A percentile compares a stretch with the other conserved stretches of the same genome.
phyloP scores from a whole-genome alignment of 1,284 basidiomycete genomes.

The Polyporus tsugae region DNA sequence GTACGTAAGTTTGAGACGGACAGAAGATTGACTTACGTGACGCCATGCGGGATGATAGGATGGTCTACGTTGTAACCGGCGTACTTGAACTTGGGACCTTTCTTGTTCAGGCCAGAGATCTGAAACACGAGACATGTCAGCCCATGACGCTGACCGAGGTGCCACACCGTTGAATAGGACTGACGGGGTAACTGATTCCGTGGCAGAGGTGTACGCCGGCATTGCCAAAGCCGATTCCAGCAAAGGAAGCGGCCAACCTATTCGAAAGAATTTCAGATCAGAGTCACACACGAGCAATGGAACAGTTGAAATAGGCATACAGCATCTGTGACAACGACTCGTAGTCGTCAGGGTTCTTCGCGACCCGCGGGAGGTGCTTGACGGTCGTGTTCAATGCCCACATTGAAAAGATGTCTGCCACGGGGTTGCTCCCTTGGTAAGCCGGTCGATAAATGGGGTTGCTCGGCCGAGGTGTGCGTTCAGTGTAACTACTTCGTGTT shows the following conservation, averaged over 20 bases:
- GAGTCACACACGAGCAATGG: neutral
- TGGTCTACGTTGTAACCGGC: constrained; percentile 83
- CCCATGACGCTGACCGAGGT: neutral
- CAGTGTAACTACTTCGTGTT: constrained; percentile 70
- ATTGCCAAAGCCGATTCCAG: constrained; percentile 96
- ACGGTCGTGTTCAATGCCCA: constrained; percentile 95
- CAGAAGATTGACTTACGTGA: constrained; percentile 60
- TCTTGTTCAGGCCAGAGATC: constrained; percentile 97
- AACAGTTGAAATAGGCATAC: constrained; percentile 52
- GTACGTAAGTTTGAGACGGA: neutral
- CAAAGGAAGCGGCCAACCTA: constrained; percentile 88
- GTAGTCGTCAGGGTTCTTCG: constrained; percentile 79
- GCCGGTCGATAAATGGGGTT: constrained; percentile 93
- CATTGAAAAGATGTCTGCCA: constrained; percentile 94
- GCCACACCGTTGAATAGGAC: constrained; percentile 34
- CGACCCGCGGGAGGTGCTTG: constrained; percentile 89
- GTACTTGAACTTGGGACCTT: constrained; percentile 88
- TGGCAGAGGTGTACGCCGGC: constrained; percentile 94
- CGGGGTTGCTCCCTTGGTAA: constrained; percentile 96
- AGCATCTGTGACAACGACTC: constrained; percentile 95
- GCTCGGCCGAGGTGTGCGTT: constrained; percentile 87
- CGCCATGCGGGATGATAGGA: constrained; percentile 93
- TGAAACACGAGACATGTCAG: constrained; percentile 39
- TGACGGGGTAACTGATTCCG: constrained; percentile 84
- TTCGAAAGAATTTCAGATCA: neutral